A percentile compares a stretch with the other conserved stretches of the same genome.
phyloP scores from a whole-genome alignment of 306 rosid species.

The Cucurbita maxima region DNA sequence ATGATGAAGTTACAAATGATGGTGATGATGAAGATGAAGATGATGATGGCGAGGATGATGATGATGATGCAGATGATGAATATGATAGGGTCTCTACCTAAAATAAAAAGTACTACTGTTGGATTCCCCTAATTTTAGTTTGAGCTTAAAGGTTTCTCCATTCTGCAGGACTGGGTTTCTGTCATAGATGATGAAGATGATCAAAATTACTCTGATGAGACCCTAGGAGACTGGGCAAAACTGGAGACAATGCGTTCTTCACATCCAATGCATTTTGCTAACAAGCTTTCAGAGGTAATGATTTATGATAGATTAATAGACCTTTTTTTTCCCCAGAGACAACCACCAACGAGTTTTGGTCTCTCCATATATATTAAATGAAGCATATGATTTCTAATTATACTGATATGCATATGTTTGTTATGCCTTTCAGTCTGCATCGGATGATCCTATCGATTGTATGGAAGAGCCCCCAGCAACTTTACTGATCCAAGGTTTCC shows the following conservation, averaged over 20 bases:
- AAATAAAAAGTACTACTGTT: neutral
- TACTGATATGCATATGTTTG: neutral
- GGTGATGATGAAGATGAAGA: slow-evolving; percentile 25
- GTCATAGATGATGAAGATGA: slow-evolving; percentile 62
- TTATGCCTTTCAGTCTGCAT: slow-evolving; percentile 47
- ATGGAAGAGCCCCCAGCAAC: slow-evolving; percentile 87
- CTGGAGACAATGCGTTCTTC: slow-evolving; percentile 74
- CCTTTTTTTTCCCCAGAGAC: neutral
- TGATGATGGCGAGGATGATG: slow-evolving; percentile 21
- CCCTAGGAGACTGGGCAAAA: slow-evolving; percentile 84
- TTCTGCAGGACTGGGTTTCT: slow-evolving; percentile 83
- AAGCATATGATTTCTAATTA: neutral
- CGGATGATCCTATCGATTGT: slow-evolving; percentile 83
- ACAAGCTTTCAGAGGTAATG: slow-evolving; percentile 70
- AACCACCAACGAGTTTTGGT: neutral
- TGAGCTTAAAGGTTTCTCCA: slow-evolving; percentile 9
- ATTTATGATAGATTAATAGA: slow-evolving; percentile 1
- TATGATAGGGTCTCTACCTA: slow-evolving; percentile 42
- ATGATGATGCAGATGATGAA: slow-evolving; percentile 34
- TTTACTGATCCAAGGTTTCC: slow-evolving; percentile 70
- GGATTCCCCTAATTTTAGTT: slow-evolving; percentile 10
- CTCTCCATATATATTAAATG: neutral
- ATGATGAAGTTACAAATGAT: slow-evolving; percentile 45
- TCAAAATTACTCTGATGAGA: slow-evolving; percentile 41
- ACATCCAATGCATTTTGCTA: slow-evolving; percentile 87